Percentiles rank a stretch among this genome's conserved stretches.
Evolutionary conservation across 805 yeast species (phyloP).

Genomic region (Jamesozyma hellenica): DNA sequence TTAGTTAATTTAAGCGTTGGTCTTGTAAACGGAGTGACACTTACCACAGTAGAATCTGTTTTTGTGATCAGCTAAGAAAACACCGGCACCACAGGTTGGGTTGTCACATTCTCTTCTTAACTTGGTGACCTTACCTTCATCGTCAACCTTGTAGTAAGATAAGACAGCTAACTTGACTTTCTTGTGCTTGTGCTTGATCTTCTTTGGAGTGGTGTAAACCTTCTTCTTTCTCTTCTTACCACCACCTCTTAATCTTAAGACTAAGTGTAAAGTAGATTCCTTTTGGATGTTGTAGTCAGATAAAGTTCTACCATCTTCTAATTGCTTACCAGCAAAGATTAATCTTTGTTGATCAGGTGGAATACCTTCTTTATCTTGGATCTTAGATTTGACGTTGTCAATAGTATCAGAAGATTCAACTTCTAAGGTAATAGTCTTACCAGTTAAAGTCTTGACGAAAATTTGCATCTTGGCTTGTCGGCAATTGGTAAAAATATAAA

Average conservation of each 20-base stretch:
- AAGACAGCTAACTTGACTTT: conserved; percentile 98
- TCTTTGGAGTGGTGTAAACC: conserved; percentile 99
- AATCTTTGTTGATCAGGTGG: conserved; percentile 98
- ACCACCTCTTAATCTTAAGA: conserved; percentile 97
- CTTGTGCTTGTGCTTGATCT: conserved; percentile 99
- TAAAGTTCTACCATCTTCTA: conserved; percentile 92
- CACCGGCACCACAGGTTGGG: conserved; percentile 96
- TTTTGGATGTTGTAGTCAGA: conserved; percentile 97
- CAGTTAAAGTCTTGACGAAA: conserved; percentile 98
- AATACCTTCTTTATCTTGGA: conserved; percentile 95
- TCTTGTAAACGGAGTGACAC: conserved; percentile 90
- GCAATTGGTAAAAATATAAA: conserved; percentile 25
- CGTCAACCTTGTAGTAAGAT: conserved; percentile 98
- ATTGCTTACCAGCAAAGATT: conserved; percentile 95
- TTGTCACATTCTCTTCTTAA: conserved; percentile 96
- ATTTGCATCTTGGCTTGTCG: conserved; percentile 67
- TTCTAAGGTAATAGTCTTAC: conserved; percentile 97
- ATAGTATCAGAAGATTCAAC: conserved; percentile 97
- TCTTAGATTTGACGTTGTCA: conserved; percentile 93
- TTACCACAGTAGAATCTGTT: conserved; percentile 99
- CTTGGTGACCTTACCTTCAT: conserved; percentile 96
- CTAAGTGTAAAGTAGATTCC: conserved; percentile 94
- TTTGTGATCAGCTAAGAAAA: conserved; percentile 98
- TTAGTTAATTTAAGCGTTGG: conserved; percentile 22
- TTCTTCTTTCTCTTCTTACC: conserved; percentile 99